Base-by-base conservation (phyloP, 768 basidiomycete genomes). In the Pholiota molesta region DNA sequence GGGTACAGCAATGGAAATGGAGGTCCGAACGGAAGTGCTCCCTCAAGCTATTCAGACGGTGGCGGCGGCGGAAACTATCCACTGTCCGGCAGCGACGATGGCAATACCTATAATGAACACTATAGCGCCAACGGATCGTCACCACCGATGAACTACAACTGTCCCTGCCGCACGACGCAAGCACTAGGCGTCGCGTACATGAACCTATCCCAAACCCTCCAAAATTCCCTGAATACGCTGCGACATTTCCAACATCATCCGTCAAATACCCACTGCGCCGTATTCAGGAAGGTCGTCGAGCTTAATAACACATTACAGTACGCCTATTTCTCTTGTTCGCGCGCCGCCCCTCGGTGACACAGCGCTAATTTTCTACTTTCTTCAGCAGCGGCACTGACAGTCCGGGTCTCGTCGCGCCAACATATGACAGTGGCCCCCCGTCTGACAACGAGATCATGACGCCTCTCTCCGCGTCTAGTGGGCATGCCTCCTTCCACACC, bases 221-320 rank as follows among this genome's bases (percentile, higher is more conserved):
- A 88, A 67, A 81, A 68, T 56, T 83, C 88, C 0, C 68, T 88
- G 10, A 77, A 72, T 42, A 77, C 87, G 10, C 75, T 90, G 40
- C 80, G 88, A 56, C 87, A 88, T 69, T 88, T 84, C 66, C 83
- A 59, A n/a, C 64, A 86, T 60, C 88, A 88, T 66, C 78, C 81
- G 19, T 74, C 81, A 21, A 80, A 83, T 55, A 73, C 85, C 5
- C 75, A 74, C 39, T 91, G 90, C 65, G 69, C 80, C 39, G 70
- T 90, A 6, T 86, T 81, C 67, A 79, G 85, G 55, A 82, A 85
- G 59, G 85, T 89, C 62, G 73, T 80, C 52, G 87, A 90, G 64
- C 78, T 92, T 35, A 79, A 81, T 69, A 82, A 80, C 69, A 73
- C 88, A 33, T 79, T 91, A 75, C 87, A 87, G 90, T 91, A 75